Base-by-base conservation (phyloP, 2,329 filamentous ascomycete genomes). In the Ophiosphaerella narmari region DNA sequence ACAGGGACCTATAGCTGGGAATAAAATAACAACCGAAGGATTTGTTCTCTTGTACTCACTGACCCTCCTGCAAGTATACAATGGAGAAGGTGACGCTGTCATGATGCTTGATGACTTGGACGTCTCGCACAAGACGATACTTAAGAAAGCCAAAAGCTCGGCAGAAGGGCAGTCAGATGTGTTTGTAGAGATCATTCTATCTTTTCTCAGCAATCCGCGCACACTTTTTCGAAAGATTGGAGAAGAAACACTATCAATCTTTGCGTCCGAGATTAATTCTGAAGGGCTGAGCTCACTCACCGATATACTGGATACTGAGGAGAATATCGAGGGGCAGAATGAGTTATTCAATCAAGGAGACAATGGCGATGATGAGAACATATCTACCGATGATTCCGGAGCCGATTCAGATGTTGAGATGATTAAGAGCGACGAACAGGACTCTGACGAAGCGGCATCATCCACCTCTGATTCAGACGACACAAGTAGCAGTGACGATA, bases 161-260 rank as follows among this genome's bases (percentile, higher is more conserved):
- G 43, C 50, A 5, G 35, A 48, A 8, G 59, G 67, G 29, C 63
- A 57, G 8, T 62, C 64, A 21, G 60, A 71, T 45, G 59, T 64
- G 4, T 88, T 90, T 0, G 86, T 97, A 2, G 94, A 97, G 66
- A 89, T 97, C 43, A 75, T 99, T 7, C 79, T 97, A n/a, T 90
- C 90, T 44, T 91, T 97, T 75, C 84, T 95, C 2, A 90, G 91
- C 0, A 90, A 91, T 54, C 89, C 88, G 3, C 96, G 92, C 1
- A 85, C 87, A 8, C 78, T 97, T 43, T 89, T 96, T 77, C 85
- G 91, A 26, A 90, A 92, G 62, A 87, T 95, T 45, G 90, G 91
- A 5, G 87, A 93, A 67, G 89, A 94, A 65, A 91, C 96, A 0
- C 97, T 97, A 68, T 83, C 87, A 21, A 86, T 87, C 1, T 96